Conservation (phyloP, 208 protist species). For the Leptomonas seymouri region DNA sequence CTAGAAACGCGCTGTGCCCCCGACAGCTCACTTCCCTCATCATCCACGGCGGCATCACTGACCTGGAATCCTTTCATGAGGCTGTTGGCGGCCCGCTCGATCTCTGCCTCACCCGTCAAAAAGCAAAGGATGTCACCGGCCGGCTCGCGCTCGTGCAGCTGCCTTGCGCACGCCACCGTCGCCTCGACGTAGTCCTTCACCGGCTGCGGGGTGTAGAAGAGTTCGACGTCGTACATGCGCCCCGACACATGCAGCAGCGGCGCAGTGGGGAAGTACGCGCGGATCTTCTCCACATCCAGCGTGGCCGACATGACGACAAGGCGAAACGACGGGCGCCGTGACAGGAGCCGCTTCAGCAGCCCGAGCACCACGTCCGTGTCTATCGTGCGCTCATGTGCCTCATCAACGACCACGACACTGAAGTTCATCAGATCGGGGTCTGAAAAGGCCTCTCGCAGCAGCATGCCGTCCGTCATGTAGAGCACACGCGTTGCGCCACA, state of each 20-base stretch:
- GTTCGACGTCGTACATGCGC: slow-evolving; percentile 91
- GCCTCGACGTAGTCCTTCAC: slow-evolving; percentile 95
- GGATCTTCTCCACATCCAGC: slow-evolving; percentile 97
- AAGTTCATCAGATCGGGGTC: slow-evolving; percentile 94
- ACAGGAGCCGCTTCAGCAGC: slow-evolving; percentile 92
- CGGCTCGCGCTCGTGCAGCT: slow-evolving; percentile 74
- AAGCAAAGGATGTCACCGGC: slow-evolving; percentile 90
- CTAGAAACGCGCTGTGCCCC: neutral
- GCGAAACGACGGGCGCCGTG: slow-evolving; percentile 69
- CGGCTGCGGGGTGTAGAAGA: slow-evolving; percentile 77
- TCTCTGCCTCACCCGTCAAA: slow-evolving; percentile 89
- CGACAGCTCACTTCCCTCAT: neutral
- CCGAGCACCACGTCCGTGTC: slow-evolving; percentile 99
- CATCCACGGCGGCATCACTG: neutral
- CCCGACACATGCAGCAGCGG: slow-evolving; percentile 97
- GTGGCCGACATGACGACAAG: slow-evolving; percentile 98
- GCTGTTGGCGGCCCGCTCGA: slow-evolving; percentile 60
- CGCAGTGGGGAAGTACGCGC: slow-evolving; percentile 95
- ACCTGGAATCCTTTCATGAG: slow-evolving; percentile 33
- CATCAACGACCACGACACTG: slow-evolving; percentile 98
- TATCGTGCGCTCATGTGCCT: slow-evolving; percentile 99
- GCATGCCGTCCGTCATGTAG: slow-evolving; percentile 99
- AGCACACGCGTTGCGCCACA: slow-evolving; percentile 95
- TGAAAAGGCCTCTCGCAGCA: slow-evolving; percentile 93
- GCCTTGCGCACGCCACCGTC: slow-evolving; percentile 60